Base-by-base conservation (phyloP, 2,329 filamentous ascomycete genomes). In the Ceratocystis alfenasii region DNA sequence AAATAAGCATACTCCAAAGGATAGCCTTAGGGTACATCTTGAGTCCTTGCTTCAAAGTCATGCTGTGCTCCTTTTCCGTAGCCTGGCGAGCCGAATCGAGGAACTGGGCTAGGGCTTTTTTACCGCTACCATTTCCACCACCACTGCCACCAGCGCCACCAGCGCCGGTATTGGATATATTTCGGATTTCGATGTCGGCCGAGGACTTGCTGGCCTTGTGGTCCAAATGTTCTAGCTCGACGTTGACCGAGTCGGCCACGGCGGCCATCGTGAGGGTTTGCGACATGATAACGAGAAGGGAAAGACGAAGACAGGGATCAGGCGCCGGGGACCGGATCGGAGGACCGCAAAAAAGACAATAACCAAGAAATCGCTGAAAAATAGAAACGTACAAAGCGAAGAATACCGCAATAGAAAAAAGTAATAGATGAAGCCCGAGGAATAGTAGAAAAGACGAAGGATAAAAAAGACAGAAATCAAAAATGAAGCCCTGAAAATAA, bases 21-120 rank as follows among this genome's bases (percentile, higher is more conserved):
- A 95, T 86, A 25, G 91, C 91, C 78, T 95, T 93, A 67, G 90
- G 90, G 73, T 96, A 96, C 30, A 94, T 80, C 72, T 80, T 84
- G 74, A 95, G 80, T 20, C 89, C 90, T 77, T 95, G 84, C 73
- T 82, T 72, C 67, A 95, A 78, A 60, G 81, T 87, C 87, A 90
- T 90, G 15, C 78, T 80, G 70, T 84, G 86, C 74, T 87, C 84
- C 74, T 83, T 84, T 67, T 83, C 79, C 33, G 82, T 78, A 17
- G 83, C 83, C 36, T 73, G 68, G 60, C 73, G 72, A 22, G 75
- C 75, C 67, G 73, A 70, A 28, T 75, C 72, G 66, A 76, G 73
- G 68, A 76, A 67, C 33, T 68, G 66, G 25, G 63, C 66, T 4
- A 68, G 20, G 36, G 63, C 63, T 12, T 65, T 65, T 44, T 63